Evolutionary conservation across 495 filamentous ascomycete species (phyloP).

Genomic region (Cercophora newfieldiana): DNA sequence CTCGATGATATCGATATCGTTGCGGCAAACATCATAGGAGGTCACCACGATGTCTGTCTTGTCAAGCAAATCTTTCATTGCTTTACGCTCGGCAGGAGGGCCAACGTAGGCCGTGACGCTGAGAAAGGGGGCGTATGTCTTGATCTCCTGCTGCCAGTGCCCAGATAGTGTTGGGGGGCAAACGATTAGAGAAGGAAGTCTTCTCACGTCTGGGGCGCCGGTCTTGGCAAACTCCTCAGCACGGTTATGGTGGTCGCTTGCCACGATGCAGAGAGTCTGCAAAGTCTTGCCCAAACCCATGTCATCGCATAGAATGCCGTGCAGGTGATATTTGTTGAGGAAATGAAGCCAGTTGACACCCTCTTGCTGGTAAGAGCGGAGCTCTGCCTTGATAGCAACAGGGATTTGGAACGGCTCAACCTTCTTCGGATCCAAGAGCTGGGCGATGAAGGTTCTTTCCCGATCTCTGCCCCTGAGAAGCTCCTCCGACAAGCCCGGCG

Average conservation of each 20-base stretch:
- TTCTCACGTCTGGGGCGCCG: constrained; percentile 69
- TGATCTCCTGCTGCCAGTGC: constrained; percentile 98
- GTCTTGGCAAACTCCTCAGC: constrained; percentile 86
- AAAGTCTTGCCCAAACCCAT: constrained; percentile 99
- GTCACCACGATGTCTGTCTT: constrained; percentile 91
- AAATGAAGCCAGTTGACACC: constrained; percentile 99
- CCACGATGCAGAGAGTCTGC: constrained; percentile 96
- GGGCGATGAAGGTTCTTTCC: constrained; percentile 93
- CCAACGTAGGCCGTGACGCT: constrained; percentile 87
- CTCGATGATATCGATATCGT: constrained; percentile 82
- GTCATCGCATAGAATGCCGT: constrained; percentile 97
- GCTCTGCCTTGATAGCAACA: constrained; percentile 92
- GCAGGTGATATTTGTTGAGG: constrained; percentile 94
- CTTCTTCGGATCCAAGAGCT: constrained; percentile 94
- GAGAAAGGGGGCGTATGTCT: constrained; percentile 91
- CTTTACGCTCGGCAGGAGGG: constrained; percentile 73
- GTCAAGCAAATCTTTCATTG: constrained; percentile 63
- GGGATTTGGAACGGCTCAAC: constrained; percentile 92
- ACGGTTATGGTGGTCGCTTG: constrained; percentile 92
- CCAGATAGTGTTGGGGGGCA: constrained; percentile 97
- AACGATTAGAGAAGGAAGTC: constrained; percentile 87
- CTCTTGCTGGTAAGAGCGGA: constrained; percentile 96
- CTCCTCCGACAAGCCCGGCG: constrained; percentile 85
- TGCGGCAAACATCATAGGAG: constrained; percentile 95
- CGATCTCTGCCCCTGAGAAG: constrained; percentile 85